These are phyloP conservation scores for Inosperma sp. DNA, from an alignment of 768 basidiomycete genomes.

Conservation along the genomic window DNA sequence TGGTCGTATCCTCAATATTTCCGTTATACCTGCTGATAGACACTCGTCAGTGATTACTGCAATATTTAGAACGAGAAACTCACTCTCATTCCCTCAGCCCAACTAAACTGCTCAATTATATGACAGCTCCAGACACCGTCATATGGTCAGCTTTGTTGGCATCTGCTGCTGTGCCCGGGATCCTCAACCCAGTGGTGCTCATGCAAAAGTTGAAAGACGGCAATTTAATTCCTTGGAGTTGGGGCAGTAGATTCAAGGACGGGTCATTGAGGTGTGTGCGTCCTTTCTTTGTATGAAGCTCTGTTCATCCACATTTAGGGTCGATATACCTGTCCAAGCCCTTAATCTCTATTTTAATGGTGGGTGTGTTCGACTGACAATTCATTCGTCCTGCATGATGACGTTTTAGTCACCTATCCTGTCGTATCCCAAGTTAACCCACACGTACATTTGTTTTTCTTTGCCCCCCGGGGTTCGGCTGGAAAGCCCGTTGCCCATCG, in stretches of 20 bases:
- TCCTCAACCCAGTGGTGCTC: slow-evolving; percentile 90
- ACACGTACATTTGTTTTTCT: slow-evolving; percentile 92
- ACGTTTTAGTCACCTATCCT: slow-evolving; percentile 70
- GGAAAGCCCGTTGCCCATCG: slow-evolving; percentile 93
- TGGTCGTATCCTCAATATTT: slow-evolving; percentile 89
- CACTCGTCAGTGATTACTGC: slow-evolving; percentile 58
- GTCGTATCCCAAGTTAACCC: slow-evolving; percentile 94
- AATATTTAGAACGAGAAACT: background rate
- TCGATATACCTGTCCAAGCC: slow-evolving; percentile 91
- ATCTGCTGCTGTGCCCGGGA: slow-evolving; percentile 93
- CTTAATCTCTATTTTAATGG: slow-evolving; percentile 86
- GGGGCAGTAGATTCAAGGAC: slow-evolving; percentile 92
- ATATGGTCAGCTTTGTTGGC: slow-evolving; percentile 81
- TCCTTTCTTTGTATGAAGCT: background rate
- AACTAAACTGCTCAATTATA: slow-evolving; percentile 92
- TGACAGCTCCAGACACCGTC: slow-evolving; percentile 90
- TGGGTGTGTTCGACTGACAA: background rate
- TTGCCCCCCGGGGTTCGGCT: slow-evolving; percentile 82
- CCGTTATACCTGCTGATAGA: slow-evolving; percentile 84
- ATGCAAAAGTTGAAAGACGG: slow-evolving; percentile 89
- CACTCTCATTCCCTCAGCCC: slow-evolving; percentile 53
- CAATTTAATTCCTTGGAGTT: slow-evolving; percentile 83
- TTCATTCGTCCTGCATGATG: slow-evolving; percentile 5
- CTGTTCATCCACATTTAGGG: slow-evolving; percentile 39
- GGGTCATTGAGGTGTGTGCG: slow-evolving; percentile 72